Evolutionary conservation across 345 rosid genomes (phyloP), one percentile per base, ranked within the genome.

Genomic region (Bretschneidera sinensis): DNA sequence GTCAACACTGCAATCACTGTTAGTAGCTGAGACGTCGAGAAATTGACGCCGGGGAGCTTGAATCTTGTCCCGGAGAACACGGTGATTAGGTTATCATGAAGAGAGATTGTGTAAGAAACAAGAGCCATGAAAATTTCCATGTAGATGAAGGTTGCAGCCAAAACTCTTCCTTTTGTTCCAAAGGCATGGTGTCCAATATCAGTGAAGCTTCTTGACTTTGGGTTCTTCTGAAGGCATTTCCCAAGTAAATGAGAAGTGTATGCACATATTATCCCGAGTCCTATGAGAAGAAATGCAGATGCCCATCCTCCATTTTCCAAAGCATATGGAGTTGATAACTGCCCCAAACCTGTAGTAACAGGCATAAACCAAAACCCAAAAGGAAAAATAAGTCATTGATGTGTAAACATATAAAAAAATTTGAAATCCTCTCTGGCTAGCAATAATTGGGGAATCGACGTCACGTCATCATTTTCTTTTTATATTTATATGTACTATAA

Each of bases 101-200:
- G 94, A 5, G 89, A 79, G 64, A 89, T 89, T 35, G 96, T 89
- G 79, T 84, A 89, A 39, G 91, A 84, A 13, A 86, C 86, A 24
- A 86, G 85, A 48, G 85, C 79, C 96, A 89, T 83, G 86, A 89
- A 86, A 24, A 84, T 84, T 71, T 75, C 85, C 61, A 83, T 24
- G 83, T 78, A 84, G 68, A 86, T 70, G 68, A 81, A 78, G 53
- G 74, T 54, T n/a, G 86, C 68, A 22, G 83, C 76, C 2, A 86
- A 0, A 24, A 71, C 47, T 55, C 78, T 73, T 49, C 96, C 91
- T 51, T 65, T 72, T 8, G 31, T 53, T 17, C 91, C 91, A 34
- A 79, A 84, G 2, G 94, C 94, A 21, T 75, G 62, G 14, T 82
- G 70, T 9, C 89, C 94, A 9, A 89, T 80, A 57, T 89, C 94